A percentile compares a stretch with the other conserved stretches of the same genome.
Conservation (phyloP, 1,139 yeast genomes). For the Suhomyces choctaworum region DNA sequence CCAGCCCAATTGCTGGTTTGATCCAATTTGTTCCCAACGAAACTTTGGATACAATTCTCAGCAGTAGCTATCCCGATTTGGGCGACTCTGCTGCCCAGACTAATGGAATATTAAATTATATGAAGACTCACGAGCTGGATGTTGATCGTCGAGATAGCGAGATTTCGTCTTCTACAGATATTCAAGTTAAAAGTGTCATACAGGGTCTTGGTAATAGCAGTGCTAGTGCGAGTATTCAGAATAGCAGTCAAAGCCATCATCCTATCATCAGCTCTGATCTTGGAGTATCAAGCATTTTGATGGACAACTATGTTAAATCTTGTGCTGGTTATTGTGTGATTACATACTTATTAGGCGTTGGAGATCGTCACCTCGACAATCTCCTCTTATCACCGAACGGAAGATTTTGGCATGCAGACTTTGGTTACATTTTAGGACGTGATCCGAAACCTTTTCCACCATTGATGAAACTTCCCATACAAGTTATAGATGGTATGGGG, state of each 20-base stretch:
- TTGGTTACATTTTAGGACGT: conserved; percentile 92
- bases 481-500: conserved; percentile 97
- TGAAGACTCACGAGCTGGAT: conserved; percentile 38
- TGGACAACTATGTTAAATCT: conserved; percentile 93
- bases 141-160: conserved; percentile 1
- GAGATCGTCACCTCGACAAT: conserved; percentile 95
- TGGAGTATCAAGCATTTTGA: conserved; percentile 72
- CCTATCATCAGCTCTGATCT: conserved; percentile 48
- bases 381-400: conserved; percentile 68
- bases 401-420: conserved; percentile 94
- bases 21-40: conserved; percentile 92
- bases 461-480: conserved; percentile 94
- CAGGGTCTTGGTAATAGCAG: conserved; percentile 6
- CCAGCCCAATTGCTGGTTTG: conserved; percentile 88
- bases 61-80: conserved; percentile 52
- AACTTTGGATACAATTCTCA: conserved; percentile 78
- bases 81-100: conserved; percentile 12
- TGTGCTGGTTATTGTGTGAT: conserved; percentile 99
- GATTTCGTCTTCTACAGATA: not conserved
- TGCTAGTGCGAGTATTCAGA: not conserved
- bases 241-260: conserved; percentile 6
- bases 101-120: conserved; percentile 69
- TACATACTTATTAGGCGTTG: conserved; percentile 91
- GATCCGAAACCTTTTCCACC: conserved; percentile 99
- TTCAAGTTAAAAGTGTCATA: conserved; percentile 4